These are phyloP conservation scores for Colletotrichum eremochloae DNA, from an alignment of 2,329 filamentous ascomycete species.

Conservation along the genomic window DNA sequence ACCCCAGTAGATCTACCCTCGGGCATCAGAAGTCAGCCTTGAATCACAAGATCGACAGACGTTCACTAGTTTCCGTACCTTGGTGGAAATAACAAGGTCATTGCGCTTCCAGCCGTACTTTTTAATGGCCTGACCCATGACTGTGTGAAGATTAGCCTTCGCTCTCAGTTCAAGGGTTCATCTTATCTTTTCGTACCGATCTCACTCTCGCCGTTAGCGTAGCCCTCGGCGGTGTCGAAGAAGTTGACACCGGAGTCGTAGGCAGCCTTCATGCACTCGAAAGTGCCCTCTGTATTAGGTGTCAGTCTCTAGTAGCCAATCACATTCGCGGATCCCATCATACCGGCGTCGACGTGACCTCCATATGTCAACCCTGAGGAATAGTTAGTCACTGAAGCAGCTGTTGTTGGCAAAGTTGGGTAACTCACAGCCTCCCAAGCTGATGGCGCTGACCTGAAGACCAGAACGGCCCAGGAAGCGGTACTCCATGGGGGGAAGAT, in stretches of 20 bases:
- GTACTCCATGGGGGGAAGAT: slow-evolving; percentile 73
- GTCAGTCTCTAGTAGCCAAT: slow-evolving; percentile 1
- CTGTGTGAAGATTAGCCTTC: slow-evolving; percentile 43
- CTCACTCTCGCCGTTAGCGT: slow-evolving; percentile 72
- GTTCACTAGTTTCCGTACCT: slow-evolving; percentile 53
- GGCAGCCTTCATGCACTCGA: slow-evolving; percentile 72
- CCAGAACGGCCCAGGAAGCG: slow-evolving; percentile 79
- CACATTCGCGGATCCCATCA: slow-evolving; percentile 34
- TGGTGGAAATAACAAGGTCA: slow-evolving; percentile 73
- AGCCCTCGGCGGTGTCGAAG: slow-evolving; percentile 72
- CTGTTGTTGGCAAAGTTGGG: too few relatives aligned
- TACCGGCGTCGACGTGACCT: slow-evolving; percentile 77
- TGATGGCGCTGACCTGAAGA: slow-evolving; percentile 80
- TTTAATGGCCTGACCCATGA: slow-evolving; percentile 72
- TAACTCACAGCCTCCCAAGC: slow-evolving; percentile 71
- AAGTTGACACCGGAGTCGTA: slow-evolving; percentile 73
- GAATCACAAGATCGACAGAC: not conserved
- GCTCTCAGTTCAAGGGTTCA: not conserved
- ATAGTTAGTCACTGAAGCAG: slow-evolving; percentile 5
- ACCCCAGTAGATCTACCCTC: slow-evolving; percentile 73
- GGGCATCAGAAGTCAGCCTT: not conserved
- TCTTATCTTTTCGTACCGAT: slow-evolving; percentile 47
- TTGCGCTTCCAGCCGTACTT: slow-evolving; percentile 73
- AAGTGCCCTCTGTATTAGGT: slow-evolving; percentile 56
- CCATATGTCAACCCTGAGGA: slow-evolving; percentile 75